phyloP scores from a whole-genome alignment of 306 rosid genomes.

The Luffa aegyptiaca region DNA sequence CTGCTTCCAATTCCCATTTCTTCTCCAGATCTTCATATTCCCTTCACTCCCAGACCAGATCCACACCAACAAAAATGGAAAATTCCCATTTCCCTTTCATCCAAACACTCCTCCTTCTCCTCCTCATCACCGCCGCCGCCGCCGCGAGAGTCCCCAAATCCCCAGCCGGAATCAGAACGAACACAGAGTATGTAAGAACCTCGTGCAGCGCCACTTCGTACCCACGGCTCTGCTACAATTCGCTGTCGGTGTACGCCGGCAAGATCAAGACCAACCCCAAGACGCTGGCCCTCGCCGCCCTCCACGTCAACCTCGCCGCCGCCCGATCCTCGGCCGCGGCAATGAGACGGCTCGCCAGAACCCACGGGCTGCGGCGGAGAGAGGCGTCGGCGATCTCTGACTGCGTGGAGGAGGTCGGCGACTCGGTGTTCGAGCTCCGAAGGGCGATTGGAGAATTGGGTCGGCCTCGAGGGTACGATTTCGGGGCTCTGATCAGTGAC shows the following conservation, averaged over 20 bases:
- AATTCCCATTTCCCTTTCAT: background rate
- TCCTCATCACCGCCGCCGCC: background rate
- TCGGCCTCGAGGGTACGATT: background rate
- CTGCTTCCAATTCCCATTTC: background rate
- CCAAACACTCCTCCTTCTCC: constrained; percentile 5
- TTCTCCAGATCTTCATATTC: background rate
- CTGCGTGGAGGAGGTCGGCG: constrained; percentile 25
- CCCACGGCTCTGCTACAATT: constrained; percentile 24
- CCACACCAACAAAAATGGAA: background rate
- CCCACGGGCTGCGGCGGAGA: constrained; percentile 18
- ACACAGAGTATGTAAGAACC: constrained; percentile 20
- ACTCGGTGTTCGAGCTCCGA: constrained; percentile 24
- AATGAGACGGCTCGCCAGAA: constrained; percentile 13
- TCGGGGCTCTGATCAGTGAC: constrained; percentile 18
- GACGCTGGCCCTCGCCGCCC: constrained; percentile 22
- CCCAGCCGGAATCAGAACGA: background rate
- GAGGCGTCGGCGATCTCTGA: constrained; percentile 19
- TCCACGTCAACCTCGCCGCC: constrained; percentile 20
- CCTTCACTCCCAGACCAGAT: background rate
- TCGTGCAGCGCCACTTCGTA: constrained; percentile 26
- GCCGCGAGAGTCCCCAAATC: background rate
- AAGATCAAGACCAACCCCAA: constrained; percentile 28
- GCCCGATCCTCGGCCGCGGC: background rate
- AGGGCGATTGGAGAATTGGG: constrained; percentile 14
- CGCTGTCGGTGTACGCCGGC: constrained; percentile 26